phyloP scores from a whole-genome alignment of 495 filamentous ascomycete species.

The Astrothelium macrocarpum region DNA sequence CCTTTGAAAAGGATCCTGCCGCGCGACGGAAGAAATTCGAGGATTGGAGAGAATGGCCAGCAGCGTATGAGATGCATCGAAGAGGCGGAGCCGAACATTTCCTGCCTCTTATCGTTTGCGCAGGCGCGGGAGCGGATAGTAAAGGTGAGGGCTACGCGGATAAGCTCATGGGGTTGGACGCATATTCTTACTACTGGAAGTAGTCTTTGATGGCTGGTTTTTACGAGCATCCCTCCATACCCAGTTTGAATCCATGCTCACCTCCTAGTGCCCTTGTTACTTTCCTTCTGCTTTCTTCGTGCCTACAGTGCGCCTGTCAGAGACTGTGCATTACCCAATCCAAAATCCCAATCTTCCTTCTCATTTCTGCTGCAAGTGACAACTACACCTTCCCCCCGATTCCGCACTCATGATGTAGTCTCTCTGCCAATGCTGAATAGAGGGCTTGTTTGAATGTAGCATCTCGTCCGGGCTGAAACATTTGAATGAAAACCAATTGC shows the following conservation, averaged over 20 bases:
- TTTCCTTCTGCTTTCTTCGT: not conserved
- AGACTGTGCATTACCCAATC: not conserved
- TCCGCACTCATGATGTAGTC: constrained; percentile 10
- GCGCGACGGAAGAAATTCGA: constrained; percentile 20
- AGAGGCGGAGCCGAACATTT: constrained; percentile 29
- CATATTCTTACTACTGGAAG: constrained; percentile 35
- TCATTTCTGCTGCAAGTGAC: constrained; percentile 15
- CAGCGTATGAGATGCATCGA: constrained; percentile 29
- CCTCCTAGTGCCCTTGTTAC: not conserved
- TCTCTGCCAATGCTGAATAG: constrained; percentile 10
- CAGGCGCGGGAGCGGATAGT: constrained; percentile 26
- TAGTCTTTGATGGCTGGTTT: no score
- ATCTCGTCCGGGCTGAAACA: constrained; percentile 19
- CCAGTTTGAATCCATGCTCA: no score
- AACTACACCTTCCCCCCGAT: constrained; percentile 14
- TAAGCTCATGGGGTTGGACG: constrained; percentile 28
- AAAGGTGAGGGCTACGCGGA: constrained; percentile 27
- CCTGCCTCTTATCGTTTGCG: constrained; percentile 28
- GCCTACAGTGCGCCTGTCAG: not conserved
- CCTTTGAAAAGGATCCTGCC: constrained; percentile 12
- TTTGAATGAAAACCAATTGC: constrained; percentile 17
- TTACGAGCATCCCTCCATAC: no score
- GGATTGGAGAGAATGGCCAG: constrained; percentile 23
- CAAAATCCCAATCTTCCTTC: constrained; percentile 18
- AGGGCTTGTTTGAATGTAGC: constrained; percentile 10